Conservation (phyloP, 2,329 filamentous ascomycete species). For the Pezicula rhizophila region DNA sequence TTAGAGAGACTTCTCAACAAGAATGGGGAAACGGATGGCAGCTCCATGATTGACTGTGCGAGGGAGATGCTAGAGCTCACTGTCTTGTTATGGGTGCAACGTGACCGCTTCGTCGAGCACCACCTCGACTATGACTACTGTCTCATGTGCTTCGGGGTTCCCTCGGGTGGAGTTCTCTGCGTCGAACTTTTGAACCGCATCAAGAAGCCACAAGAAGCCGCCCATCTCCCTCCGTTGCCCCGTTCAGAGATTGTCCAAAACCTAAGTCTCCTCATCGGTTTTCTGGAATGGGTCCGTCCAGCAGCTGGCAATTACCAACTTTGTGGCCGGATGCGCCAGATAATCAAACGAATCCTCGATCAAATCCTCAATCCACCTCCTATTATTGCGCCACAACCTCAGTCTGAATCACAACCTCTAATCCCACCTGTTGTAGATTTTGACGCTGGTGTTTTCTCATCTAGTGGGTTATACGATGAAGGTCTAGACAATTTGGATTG, state of each 20-base stretch:
- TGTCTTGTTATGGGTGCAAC: slow-evolving; percentile 42
- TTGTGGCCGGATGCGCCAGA: slow-evolving; percentile 37
- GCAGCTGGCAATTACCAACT: slow-evolving; percentile 43
- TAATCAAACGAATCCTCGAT: slow-evolving; percentile 46
- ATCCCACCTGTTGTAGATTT: slow-evolving; percentile 6
- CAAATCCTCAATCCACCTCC: slow-evolving; percentile 37
- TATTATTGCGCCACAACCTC: neutral
- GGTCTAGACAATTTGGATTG: slow-evolving; percentile 22
- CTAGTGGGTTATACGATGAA: slow-evolving; percentile 10
- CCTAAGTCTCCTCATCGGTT: slow-evolving; percentile 43
- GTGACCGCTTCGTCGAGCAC: slow-evolving; percentile 36
- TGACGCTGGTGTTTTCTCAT: slow-evolving; percentile 3
- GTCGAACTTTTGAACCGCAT: slow-evolving; percentile 42
- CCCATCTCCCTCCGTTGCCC: slow-evolving; percentile 31
- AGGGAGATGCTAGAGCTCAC: slow-evolving; percentile 42
- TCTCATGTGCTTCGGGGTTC: slow-evolving; percentile 43
- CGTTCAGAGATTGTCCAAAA: slow-evolving; percentile 45
- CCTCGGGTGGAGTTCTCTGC: slow-evolving; percentile 43
- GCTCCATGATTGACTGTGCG: slow-evolving; percentile 36
- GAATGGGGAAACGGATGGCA: slow-evolving; percentile 31
- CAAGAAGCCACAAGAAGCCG: slow-evolving; percentile 23
- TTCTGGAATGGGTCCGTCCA: slow-evolving; percentile 44
- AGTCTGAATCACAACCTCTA: slow-evolving; percentile 5
- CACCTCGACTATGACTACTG: slow-evolving; percentile 42
- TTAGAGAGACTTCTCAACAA: slow-evolving; percentile 50